phyloP scores from a whole-genome alignment of 495 filamentous ascomycete genomes.

The Penicillium cataractarum region DNA sequence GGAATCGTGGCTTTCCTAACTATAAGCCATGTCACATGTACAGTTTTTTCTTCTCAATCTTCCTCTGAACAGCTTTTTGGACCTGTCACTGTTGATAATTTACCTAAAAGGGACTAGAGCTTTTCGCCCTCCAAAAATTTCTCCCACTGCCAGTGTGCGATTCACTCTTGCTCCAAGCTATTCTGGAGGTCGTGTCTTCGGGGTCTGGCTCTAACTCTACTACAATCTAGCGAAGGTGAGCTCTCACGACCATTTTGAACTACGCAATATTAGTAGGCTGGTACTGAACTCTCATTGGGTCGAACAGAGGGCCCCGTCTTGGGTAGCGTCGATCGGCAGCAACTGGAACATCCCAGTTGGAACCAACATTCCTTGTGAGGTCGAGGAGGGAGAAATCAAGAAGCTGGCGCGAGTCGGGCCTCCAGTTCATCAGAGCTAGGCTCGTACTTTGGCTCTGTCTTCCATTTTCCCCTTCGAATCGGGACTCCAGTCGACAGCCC shows the following conservation, averaged over 20 bases:
- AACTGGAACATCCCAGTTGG: neutral
- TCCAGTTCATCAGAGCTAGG: neutral
- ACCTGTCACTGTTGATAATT: constrained; percentile 1
- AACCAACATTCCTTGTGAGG: neutral
- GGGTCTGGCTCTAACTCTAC: neutral
- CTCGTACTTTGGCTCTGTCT: neutral
- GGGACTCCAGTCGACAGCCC: neutral
- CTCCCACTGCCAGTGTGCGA: neutral
- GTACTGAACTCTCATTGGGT: neutral
- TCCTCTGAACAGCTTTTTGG: neutral
- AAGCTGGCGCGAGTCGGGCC: neutral
- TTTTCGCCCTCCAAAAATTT: neutral
- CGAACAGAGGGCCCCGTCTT: neutral
- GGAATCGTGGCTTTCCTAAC: neutral
- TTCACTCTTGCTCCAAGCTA: neutral
- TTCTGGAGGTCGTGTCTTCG: neutral
- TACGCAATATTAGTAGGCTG: neutral
- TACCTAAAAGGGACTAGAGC: neutral
- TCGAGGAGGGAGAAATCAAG: neutral
- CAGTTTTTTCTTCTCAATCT: neutral
- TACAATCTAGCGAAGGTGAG: neutral
- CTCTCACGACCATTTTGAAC: neutral
- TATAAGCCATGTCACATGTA: neutral
- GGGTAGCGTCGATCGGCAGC: neutral
- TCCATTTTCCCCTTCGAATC: neutral